These are phyloP conservation scores for Mycena vitilis DNA, from an alignment of 768 basidiomycete species.

Conservation along the genomic window DNA sequence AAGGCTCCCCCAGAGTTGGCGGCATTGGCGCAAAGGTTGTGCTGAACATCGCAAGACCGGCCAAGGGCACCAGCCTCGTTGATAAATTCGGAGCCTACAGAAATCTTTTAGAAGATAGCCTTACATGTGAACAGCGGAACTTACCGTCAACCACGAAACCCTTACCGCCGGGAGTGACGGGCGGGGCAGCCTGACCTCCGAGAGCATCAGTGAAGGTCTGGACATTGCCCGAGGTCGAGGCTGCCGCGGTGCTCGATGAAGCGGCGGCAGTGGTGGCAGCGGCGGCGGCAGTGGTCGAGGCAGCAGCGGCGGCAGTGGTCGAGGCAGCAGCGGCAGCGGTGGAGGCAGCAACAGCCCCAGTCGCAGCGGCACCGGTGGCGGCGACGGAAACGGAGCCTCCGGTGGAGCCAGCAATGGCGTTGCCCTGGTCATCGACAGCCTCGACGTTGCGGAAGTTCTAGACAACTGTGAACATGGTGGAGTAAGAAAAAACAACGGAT, in stretches of 20 bases:
- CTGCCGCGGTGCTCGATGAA: conserved; percentile 26
- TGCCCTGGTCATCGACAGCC: conserved; percentile 43
- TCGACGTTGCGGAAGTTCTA: conserved; percentile 56
- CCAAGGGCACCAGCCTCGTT: conserved; percentile 62
- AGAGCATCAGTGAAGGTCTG: conserved; percentile 61
- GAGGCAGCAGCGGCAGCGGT: background rate
- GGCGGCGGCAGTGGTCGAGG: conserved; percentile 32
- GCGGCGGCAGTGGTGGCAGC: conserved; percentile 15
- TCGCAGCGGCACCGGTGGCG: conserved; percentile 18
- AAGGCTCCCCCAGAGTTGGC: conserved; percentile 60
- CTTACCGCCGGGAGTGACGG: conserved; percentile 53
- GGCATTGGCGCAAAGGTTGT: conserved; percentile 64
- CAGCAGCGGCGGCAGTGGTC: conserved; percentile 20
- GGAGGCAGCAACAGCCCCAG: conserved; percentile 30
- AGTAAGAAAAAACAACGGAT: conserved; percentile 39
- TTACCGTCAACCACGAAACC: conserved; percentile 58
- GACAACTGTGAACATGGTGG: conserved; percentile 2
- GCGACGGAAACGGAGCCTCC: conserved; percentile 33
- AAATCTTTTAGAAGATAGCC: background rate
- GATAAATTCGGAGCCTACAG: conserved; percentile 56
- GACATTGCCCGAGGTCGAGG: conserved; percentile 50
- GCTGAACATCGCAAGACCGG: conserved; percentile 69
- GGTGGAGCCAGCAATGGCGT: conserved; percentile 35
- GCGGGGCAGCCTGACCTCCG: conserved; percentile 54
- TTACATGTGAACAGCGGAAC: background rate